Percentiles rank a stretch among this genome's conserved stretches.
These are phyloP conservation scores for Strobilomyces dryophilus DNA, from an alignment of 768 basidiomycete genomes.

Conservation along the genomic window DNA sequence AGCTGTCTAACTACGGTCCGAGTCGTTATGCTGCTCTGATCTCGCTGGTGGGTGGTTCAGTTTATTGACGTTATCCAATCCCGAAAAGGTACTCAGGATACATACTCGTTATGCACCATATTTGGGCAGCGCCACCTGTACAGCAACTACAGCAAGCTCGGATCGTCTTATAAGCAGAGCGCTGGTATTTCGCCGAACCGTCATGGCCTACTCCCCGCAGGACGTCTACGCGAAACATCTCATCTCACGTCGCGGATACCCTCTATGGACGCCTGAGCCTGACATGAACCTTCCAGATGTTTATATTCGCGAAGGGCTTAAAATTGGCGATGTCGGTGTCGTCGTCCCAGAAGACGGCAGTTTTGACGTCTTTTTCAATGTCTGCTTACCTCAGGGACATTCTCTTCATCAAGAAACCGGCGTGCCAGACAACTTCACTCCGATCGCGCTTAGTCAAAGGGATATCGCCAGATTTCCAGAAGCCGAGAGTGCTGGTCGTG, in stretches of 20 bases:
- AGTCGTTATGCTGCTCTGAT: no score
- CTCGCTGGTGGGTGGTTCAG: no score
- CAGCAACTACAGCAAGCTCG: background rate
- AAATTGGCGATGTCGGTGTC: conserved; percentile 35
- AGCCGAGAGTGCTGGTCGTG: conserved; percentile 8
- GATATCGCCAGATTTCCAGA: conserved; percentile 7
- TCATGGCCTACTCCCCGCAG: conserved; percentile 8
- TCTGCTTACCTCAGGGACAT: conserved; percentile 29
- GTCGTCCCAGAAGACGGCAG: conserved; percentile 27
- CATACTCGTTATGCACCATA: no score
- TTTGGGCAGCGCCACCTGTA: no score
- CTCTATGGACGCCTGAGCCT: conserved; percentile 32
- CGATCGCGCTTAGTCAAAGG: conserved; percentile 12
- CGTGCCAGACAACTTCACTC: conserved; percentile 27
- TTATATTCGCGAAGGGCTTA: conserved; percentile 25
- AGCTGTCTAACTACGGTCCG: no score
- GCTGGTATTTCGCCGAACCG: background rate
- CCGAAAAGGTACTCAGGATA: no score
- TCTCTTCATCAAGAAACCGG: conserved; percentile 6
- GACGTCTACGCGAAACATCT: conserved; percentile 17
- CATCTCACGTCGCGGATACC: conserved; percentile 26
- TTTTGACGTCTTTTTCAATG: conserved; percentile 36
- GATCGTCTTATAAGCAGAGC: no score
- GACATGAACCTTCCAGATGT: conserved; percentile 18
- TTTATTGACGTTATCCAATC: no score